A percentile compares a stretch with the other conserved stretches of the same genome.
Conservation (phyloP, 2,329 filamentous ascomycete genomes). For the Juglanconis sp. region DNA sequence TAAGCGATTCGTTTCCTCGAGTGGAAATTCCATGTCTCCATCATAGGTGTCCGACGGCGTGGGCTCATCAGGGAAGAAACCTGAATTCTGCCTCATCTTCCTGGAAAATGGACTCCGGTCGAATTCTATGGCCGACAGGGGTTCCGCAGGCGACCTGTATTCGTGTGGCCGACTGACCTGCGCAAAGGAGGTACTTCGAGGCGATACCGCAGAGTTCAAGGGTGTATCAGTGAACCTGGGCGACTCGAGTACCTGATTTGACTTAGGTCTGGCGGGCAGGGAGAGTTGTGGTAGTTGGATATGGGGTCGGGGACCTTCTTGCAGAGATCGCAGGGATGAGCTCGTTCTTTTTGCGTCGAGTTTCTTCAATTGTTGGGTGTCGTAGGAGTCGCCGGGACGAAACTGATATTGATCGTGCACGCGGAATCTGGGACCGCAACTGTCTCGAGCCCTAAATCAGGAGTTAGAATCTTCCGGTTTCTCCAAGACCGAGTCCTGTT, state of each 20-base stretch:
- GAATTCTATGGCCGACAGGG: conserved; percentile 33
- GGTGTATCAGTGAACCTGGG: conserved; percentile 46
- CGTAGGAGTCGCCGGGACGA: conserved; percentile 41
- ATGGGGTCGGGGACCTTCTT: conserved; percentile 27
- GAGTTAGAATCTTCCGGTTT: conserved; percentile 22
- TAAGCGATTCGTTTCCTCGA: conserved; percentile 42
- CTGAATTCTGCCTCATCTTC: conserved; percentile 47
- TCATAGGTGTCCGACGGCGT: conserved; percentile 44
- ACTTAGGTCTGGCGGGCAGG: conserved; percentile 41
- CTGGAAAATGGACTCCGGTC: conserved; percentile 47
- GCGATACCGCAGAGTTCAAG: conserved; percentile 45
- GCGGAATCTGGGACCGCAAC: conserved; percentile 42
- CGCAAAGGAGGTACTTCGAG: conserved; percentile 41
- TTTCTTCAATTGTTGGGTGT: conserved; percentile 52
- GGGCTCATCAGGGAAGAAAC: conserved; percentile 41
- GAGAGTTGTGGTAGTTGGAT: conserved; percentile 45
- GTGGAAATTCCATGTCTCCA: conserved; percentile 43
- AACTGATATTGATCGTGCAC: conserved; percentile 48
- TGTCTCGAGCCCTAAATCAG: conserved; percentile 39
- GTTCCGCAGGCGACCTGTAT: conserved; percentile 42
- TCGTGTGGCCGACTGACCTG: conserved; percentile 32
- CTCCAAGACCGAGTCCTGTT: conserved; percentile 19
- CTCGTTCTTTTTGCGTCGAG: conserved; percentile 46
- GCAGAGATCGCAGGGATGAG: conserved; percentile 25
- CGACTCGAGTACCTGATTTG: conserved; percentile 41